Conservation (phyloP, 1,139 yeast species). For the Petasospora fabianii region DNA sequence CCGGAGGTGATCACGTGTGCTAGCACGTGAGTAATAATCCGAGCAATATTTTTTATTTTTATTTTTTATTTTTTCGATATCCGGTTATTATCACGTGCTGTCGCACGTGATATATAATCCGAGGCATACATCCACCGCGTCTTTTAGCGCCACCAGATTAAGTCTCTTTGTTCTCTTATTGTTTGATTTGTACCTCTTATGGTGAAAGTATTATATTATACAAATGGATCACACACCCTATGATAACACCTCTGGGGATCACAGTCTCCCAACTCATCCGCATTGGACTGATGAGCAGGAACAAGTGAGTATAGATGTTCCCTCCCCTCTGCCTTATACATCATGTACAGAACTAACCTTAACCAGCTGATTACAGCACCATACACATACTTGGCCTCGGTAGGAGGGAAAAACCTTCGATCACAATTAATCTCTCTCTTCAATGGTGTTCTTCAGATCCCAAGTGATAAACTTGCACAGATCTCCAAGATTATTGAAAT, state of each 20-base stretch:
- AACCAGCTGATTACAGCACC: slow-evolving; percentile 42
- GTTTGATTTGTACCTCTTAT: too few species aligned
- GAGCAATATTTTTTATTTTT: too few species aligned
- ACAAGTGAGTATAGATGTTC: slow-evolving; percentile 8
- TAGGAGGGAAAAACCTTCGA: slow-evolving; percentile 57
- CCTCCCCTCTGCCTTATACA: not conserved
- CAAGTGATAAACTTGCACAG: slow-evolving; percentile 31
- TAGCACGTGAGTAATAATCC: not conserved
- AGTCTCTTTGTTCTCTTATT: too few species aligned
- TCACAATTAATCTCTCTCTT: slow-evolving; percentile 46
- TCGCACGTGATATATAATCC: too few species aligned
- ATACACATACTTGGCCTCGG: slow-evolving; percentile 44
- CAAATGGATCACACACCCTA: not conserved
- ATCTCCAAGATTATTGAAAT: slow-evolving; percentile 48
- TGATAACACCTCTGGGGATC: too few species aligned
- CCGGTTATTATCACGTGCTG: too few species aligned
- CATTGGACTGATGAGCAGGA: slow-evolving; percentile 18
- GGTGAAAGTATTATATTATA: too few species aligned
- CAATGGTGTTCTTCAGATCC: slow-evolving; percentile 43
- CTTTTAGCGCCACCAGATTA: too few species aligned
- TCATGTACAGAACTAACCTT: not conserved
- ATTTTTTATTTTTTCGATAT: too few species aligned
- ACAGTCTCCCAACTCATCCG: slow-evolving; percentile 11
- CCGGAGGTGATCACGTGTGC: not conserved
- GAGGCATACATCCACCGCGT: too few species aligned